Evolutionary conservation across 768 basidiomycete species (phyloP).

Genomic region (Xanthoconium stramineum): DNA sequence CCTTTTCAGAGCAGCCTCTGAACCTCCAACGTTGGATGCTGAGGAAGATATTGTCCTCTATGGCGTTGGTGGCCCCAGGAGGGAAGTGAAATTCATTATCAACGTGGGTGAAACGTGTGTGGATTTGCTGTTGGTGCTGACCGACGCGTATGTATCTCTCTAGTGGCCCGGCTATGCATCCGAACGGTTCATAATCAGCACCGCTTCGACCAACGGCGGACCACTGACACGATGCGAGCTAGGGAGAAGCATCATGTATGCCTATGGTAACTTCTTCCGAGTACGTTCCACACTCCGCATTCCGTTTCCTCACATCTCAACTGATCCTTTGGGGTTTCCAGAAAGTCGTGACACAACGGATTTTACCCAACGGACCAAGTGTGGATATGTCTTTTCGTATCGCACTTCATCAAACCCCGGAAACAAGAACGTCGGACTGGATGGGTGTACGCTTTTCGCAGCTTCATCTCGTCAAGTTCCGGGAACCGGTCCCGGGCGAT

Average conservation of each 20-base stretch:
- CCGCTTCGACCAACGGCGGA: not conserved
- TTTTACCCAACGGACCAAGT: not conserved
- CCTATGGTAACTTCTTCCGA: not conserved
- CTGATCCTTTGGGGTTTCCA: not conserved
- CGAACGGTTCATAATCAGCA: not conserved
- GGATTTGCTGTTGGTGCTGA: not conserved
- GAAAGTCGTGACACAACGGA: not conserved
- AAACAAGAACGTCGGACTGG: not conserved
- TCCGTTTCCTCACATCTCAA: not conserved
- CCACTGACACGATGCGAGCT: not conserved
- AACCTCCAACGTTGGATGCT: not conserved
- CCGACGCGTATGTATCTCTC: not conserved
- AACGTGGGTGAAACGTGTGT: not conserved
- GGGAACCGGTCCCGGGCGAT: not conserved
- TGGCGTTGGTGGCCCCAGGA: not conserved
- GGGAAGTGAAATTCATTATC: not conserved
- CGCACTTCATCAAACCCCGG: not conserved
- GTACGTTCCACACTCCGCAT: not conserved
- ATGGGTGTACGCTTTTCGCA: not conserved
- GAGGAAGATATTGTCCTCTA: not conserved
- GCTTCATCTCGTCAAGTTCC: slow-evolving; percentile 2
- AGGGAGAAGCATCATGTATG: not conserved
- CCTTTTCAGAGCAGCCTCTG: not conserved
- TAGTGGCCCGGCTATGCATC: slow-evolving; percentile 2
- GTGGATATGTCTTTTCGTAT: not conserved